Conservation (phyloP, 371 early-diverging fungal species). For the Syncephalastrum racemosum region DNA sequence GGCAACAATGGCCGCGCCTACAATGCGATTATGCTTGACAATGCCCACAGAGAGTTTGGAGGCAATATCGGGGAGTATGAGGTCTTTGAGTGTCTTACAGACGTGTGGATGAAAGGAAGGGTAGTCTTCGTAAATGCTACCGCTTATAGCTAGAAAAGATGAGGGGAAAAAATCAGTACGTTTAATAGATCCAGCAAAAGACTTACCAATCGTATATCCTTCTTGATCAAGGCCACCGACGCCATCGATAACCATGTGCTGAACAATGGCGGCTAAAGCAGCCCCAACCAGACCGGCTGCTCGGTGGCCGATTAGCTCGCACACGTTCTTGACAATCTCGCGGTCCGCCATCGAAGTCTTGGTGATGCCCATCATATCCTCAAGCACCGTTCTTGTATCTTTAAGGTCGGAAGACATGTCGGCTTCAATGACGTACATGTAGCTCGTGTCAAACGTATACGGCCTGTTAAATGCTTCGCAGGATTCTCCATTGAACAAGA, state of each 20-base stretch:
- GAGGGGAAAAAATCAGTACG: neutral
- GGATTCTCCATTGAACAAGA: slow-evolving; percentile 60
- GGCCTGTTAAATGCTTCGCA: slow-evolving; percentile 61
- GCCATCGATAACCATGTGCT: slow-evolving; percentile 36
- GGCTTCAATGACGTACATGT: slow-evolving; percentile 63
- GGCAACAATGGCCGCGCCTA: slow-evolving; percentile 87
- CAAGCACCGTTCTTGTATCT: slow-evolving; percentile 63
- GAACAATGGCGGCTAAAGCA: slow-evolving; percentile 65
- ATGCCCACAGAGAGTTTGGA: slow-evolving; percentile 62
- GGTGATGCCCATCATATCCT: slow-evolving; percentile 53
- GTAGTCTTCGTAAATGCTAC: slow-evolving; percentile 84
- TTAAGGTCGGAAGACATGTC: slow-evolving; percentile 49
- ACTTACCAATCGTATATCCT: slow-evolving; percentile 64
- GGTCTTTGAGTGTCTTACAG: slow-evolving; percentile 66
- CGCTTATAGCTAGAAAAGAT: slow-evolving; percentile 61
- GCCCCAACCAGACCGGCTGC: slow-evolving; percentile 69
- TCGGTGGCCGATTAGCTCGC: slow-evolving; percentile 67
- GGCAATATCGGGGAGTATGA: slow-evolving; percentile 76
- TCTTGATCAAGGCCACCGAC: slow-evolving; percentile 38
- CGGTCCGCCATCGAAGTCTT: slow-evolving; percentile 61
- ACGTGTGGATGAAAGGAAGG: slow-evolving; percentile 82
- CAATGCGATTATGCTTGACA: slow-evolving; percentile 77
- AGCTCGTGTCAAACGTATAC: slow-evolving; percentile 76
- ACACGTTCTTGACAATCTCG: slow-evolving; percentile 62
- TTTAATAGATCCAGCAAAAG: neutral